A percentile compares a stretch with the other conserved stretches of the same genome.
These are phyloP conservation scores for Eucalyptus regnans DNA, from an alignment of 345 rosid genomes.

Conservation along the genomic window DNA sequence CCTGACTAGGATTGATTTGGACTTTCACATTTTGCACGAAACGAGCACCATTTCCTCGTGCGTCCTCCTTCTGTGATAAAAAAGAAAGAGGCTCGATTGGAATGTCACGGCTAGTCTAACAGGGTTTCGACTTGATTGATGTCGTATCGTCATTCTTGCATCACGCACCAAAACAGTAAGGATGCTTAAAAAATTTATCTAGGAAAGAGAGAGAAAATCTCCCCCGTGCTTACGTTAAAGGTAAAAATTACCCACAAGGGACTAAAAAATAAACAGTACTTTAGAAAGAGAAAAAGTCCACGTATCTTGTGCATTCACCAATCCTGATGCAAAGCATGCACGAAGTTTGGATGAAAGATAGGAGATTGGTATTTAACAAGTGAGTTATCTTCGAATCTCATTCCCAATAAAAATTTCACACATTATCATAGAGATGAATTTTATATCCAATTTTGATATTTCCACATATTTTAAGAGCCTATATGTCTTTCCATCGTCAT, in stretches of 20 bases:
- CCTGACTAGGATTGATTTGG: background rate
- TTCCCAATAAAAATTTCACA: background rate
- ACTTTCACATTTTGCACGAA: background rate
- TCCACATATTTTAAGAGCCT: background rate
- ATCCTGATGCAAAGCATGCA: background rate
- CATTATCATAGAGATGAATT: no score
- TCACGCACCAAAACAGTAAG: background rate
- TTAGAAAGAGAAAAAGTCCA: background rate
- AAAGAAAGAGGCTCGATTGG: background rate
- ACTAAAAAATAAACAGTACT: background rate
- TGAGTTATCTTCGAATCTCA: background rate
- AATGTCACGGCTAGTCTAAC: background rate
- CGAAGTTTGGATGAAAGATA: background rate
- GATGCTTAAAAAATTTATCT: background rate
- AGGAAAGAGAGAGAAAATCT: background rate
- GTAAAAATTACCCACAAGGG: background rate
- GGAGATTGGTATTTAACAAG: background rate
- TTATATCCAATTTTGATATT: background rate
- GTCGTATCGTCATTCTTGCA: no score
- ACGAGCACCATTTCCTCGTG: background rate
- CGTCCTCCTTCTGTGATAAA: background rate
- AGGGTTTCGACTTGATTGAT: background rate
- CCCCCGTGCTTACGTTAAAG: background rate
- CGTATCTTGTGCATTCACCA: background rate
- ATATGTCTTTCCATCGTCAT: background rate